A percentile compares a stretch with the other conserved stretches of the same genome.
These are phyloP conservation scores for Wickerhamiella alocasiicola DNA, from an alignment of 805 yeast genomes.

Conservation along the genomic window DNA sequence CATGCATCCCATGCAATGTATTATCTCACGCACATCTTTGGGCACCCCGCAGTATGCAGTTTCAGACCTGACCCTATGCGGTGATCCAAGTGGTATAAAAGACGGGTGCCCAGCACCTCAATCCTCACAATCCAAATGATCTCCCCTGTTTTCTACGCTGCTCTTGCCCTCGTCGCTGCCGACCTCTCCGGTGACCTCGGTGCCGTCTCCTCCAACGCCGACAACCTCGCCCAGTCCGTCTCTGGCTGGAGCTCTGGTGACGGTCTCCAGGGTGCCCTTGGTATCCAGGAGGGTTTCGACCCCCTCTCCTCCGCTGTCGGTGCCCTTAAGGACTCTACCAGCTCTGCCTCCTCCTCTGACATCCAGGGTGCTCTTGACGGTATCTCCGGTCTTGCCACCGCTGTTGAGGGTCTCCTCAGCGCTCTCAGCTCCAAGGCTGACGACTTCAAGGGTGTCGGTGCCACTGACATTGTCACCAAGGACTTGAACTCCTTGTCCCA, in stretches of 20 bases:
- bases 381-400: slow-evolving; percentile 10
- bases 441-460: no score
- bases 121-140: neutral
- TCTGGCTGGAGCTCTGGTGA: slow-evolving; percentile 11
- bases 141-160: slow-evolving; percentile 11
- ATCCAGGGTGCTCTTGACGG: slow-evolving; percentile 9
- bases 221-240: slow-evolving; percentile 9
- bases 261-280: slow-evolving; percentile 17
- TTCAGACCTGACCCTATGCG: no score
- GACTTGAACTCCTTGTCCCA: slow-evolving; percentile 18
- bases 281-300: slow-evolving; percentile 15
- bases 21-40: no score
- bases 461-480: slow-evolving; percentile 18
- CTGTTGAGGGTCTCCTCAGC: slow-evolving; percentile 15
- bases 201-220: slow-evolving; percentile 40
- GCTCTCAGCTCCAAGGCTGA: slow-evolving; percentile 18
- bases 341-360: slow-evolving; percentile 9
- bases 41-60: no score
- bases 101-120: no score
- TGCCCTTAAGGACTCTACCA: slow-evolving; percentile 7
- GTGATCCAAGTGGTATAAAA: no score
- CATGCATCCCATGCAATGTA: no score
- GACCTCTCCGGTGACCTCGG: slow-evolving; percentile 9
- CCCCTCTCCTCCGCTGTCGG: slow-evolving; percentile 11
- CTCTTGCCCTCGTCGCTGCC: no score